A percentile compares a stretch with the other conserved stretches of the same genome.
Conservation (phyloP, 1,139 yeast genomes). For the Lodderomyces jiufengensis region DNA sequence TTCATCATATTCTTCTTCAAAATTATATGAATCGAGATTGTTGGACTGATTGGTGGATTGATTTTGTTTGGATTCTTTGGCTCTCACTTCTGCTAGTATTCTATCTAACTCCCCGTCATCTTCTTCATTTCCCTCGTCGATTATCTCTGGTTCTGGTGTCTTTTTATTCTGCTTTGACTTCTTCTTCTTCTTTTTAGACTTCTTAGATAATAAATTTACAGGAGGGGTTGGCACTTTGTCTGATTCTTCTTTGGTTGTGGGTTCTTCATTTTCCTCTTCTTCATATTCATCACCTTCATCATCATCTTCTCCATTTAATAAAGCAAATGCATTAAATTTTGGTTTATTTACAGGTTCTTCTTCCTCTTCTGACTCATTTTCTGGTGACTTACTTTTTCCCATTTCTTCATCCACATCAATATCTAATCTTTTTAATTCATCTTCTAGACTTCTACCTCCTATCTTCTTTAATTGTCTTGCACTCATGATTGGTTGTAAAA, state of each 20-base stretch:
- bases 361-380: constrained; percentile 14
- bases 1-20: constrained; percentile 29
- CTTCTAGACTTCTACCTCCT: constrained; percentile 18
- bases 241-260: neutral
- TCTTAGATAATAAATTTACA: constrained; percentile 4
- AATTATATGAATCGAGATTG: constrained; percentile 28
- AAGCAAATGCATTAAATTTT: constrained; percentile 51
- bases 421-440: constrained; percentile 6
- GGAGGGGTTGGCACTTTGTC: constrained; percentile 1
- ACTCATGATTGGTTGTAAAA: constrained; percentile 50
- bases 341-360: constrained; percentile 13
- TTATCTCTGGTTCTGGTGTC: constrained; percentile 13
- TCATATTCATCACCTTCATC: constrained; percentile 27
- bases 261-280: constrained; percentile 3
- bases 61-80: constrained; percentile 23
- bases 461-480: constrained; percentile 61
- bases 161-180: constrained; percentile 12
- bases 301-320: constrained; percentile 42
- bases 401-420: constrained; percentile 1
- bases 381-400: constrained; percentile 4
- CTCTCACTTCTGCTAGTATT: constrained; percentile 32
- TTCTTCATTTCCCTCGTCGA: constrained; percentile 15
- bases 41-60: no score
- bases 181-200: constrained; percentile 17
- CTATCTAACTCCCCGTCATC: constrained; percentile 42